Conservation (phyloP, 345 rosid species). For the Pistacia integerrima region DNA sequence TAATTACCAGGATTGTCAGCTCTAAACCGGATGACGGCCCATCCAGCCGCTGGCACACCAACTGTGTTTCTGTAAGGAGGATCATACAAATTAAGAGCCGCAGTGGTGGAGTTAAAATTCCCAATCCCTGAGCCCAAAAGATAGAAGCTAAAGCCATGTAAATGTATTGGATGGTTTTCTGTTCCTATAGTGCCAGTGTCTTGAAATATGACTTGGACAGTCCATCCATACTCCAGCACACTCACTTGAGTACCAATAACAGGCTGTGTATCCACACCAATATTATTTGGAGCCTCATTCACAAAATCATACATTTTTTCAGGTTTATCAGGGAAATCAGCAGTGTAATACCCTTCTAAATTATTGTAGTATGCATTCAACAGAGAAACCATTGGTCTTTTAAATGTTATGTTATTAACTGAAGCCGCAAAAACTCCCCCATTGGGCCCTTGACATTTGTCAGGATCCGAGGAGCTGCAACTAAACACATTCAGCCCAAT, state of each 20-base stretch:
- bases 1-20: neutral
- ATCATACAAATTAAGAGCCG: neutral
- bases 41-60: conserved; percentile 12
- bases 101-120: conserved; percentile 16
- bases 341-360: conserved; percentile 2
- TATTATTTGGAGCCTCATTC: neutral
- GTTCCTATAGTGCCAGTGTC: neutral
- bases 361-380: conserved; percentile 5
- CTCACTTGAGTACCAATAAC: conserved; percentile 14
- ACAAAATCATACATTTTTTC: conserved; percentile 12
- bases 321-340: conserved; percentile 24
- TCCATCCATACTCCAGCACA: conserved; percentile 7
- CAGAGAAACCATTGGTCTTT: neutral
- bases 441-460: conserved; percentile 15
- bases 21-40: neutral
- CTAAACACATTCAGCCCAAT: conserved; percentile 9
- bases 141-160: conserved; percentile 22
- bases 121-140: conserved; percentile 15
- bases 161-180: conserved; percentile 24
- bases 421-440: conserved; percentile 1
- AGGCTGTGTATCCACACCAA: conserved; percentile 15
- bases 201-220: conserved; percentile 17
- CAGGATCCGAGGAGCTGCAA: conserved; percentile 1
- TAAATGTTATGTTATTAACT: conserved; percentile 5
- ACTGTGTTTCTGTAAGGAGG: conserved; percentile 23